Conservation (phyloP, 768 basidiomycete genomes). For the Mycena vitilis region DNA sequence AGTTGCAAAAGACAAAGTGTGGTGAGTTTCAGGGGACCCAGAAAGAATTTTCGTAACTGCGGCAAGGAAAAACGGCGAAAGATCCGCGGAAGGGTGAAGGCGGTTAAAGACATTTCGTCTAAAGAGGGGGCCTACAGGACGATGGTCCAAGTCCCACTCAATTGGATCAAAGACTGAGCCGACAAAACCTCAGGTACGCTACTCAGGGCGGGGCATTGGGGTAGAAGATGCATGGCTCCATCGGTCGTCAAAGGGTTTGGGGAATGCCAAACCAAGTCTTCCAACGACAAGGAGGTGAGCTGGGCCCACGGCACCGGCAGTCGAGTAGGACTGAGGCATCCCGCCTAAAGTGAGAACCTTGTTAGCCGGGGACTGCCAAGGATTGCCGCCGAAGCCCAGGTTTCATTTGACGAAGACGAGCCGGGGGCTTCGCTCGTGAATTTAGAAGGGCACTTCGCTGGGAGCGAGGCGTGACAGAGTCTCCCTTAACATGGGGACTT, state of each 20-base stretch:
- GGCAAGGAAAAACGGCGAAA: too few relatives aligned
- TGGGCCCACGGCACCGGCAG: conserved; percentile 2
- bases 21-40: too few relatives aligned
- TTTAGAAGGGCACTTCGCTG: not conserved
- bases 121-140: too few relatives aligned
- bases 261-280: not conserved
- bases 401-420: too few relatives aligned
- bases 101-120: too few relatives aligned
- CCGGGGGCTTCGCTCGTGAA: not conserved
- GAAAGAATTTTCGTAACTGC: too few relatives aligned
- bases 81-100: too few relatives aligned
- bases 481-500: not conserved
- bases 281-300: not conserved
- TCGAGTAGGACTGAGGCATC: not conserved
- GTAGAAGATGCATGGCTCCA: not conserved
- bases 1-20: too few relatives aligned
- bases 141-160: too few relatives aligned
- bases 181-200: not conserved
- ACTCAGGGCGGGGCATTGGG: conserved; percentile 7
- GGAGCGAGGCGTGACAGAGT: not conserved
- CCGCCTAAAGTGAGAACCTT: not conserved
- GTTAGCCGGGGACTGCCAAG: not conserved
- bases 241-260: not conserved
- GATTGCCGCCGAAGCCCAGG: not conserved
- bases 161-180: not conserved